Base-by-base conservation (phyloP, 1,139 yeast genomes). In the Kodamaea ohmeri region DNA sequence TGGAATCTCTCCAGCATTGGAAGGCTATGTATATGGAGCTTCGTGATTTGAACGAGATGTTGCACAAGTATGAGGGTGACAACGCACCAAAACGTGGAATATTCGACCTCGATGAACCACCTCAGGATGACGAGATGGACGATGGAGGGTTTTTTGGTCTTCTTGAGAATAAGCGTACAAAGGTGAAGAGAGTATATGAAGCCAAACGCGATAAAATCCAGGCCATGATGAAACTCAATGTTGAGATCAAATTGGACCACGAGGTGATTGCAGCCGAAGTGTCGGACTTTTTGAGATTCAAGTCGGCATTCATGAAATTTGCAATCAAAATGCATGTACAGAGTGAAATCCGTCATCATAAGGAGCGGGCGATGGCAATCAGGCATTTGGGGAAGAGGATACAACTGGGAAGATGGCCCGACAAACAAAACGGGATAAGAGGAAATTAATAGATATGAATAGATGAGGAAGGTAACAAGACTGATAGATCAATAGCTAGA, bases 261-360 rank as follows among this genome's bases (percentile, higher is more conserved):
- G 90, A 83, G 50, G 51, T 56, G 3, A 50, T 82, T 8, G 89
- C 90, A 0, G 71, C 77, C 35, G 85, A 80, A 50, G 65, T 82
- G 15, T 80, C 83, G 36, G 72, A 71, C 37, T 80, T 75, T 43
- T 58, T 83, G 44, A 67, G 62, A 39, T 78, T 73, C 55, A 74
- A 75, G 49, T 57, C 73, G 1, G 56, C 58, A 1, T 67, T 76
- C 43, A 46, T 76, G 32, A 52, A 52, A 28, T 58, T 63, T 38
- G 64, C 67, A 1, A 49, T 77, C 18, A 63, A 59, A 37, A 58
- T 56, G 36, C 66, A 61, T 43, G 59, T 62, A n/a, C 22, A 17
- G 15, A 27, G 32, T 9, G 47, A 46, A 27, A 25, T 42, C 17
- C 37, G 42, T n/a, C 32, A 47, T 7, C 14, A 42, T n/a, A 31